phyloP scores from a whole-genome alignment of 768 basidiomycete genomes.

The Suillus alpinus region DNA sequence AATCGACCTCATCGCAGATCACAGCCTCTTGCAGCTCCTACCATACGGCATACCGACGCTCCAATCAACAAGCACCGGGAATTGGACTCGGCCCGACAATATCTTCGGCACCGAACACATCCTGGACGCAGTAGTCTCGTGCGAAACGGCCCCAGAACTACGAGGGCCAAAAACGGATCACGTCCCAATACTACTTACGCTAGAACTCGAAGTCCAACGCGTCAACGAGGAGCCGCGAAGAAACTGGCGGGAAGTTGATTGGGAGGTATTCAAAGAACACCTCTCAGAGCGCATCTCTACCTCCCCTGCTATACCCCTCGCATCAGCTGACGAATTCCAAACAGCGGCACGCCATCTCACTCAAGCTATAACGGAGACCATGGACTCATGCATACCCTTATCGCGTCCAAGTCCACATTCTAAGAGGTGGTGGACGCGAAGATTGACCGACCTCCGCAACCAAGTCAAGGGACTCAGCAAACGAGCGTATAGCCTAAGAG shows the following conservation, averaged over 20 bases:
- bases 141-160: not conserved
- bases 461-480: not conserved
- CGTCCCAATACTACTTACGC: conserved; percentile 1
- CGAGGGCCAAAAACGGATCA: conserved; percentile 6
- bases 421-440: conserved; percentile 11
- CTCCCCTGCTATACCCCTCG: not conserved
- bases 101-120: conserved; percentile 8
- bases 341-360: conserved; percentile 4
- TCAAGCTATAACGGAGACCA: conserved; percentile 12
- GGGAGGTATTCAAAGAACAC: conserved; percentile 6
- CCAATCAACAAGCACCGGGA: conserved; percentile 24
- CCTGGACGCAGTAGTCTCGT: rapidly evolving
- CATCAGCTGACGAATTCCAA: conserved; percentile 13
- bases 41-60: conserved; percentile 36
- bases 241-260: conserved; percentile 11
- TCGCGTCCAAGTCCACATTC: conserved; percentile 16
- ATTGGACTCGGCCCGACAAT: conserved; percentile 16
- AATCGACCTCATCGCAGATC: conserved; percentile 18
- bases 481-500: not conserved
- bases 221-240: not conserved
- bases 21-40: conserved; percentile 34
- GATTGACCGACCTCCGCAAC: not conserved
- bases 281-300: not conserved
- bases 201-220: not conserved
- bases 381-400: conserved; percentile 18